Percentiles rank a stretch among this genome's conserved stretches.
These are phyloP conservation scores for Dioszegia aurantiaca DNA, from an alignment of 768 basidiomycete species.

Conservation along the genomic window DNA sequence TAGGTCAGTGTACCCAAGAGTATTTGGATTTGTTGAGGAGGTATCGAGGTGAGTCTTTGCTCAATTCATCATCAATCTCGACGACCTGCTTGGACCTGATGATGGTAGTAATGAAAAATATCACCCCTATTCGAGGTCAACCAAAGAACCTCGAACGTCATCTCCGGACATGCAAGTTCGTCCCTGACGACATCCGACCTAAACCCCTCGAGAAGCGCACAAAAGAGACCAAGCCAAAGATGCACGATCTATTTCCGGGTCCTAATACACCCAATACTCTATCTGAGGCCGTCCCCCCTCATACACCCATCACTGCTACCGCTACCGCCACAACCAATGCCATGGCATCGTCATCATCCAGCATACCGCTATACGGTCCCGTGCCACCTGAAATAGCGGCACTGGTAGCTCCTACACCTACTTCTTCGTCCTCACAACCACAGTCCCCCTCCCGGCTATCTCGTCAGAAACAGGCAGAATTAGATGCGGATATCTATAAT, in stretches of 20 bases:
- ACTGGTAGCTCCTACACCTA: no score
- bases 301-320: neutral
- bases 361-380: no score
- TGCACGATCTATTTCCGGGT: neutral
- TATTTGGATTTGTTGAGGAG: neutral
- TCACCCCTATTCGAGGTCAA: neutral
- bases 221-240: neutral
- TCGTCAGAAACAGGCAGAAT: neutral
- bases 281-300: neutral
- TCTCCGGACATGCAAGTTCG: neutral
- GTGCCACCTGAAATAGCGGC: no score
- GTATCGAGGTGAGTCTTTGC: slow-evolving; percentile 8
- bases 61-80: no score
- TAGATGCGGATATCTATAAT: slow-evolving; percentile 10
- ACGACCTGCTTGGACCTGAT: neutral
- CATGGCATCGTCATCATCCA: no score
- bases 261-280: neutral
- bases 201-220: neutral
- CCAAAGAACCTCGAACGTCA: neutral
- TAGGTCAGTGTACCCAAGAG: neutral
- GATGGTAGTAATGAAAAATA: neutral
- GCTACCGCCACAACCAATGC: neutral
- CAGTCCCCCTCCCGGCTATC: neutral
- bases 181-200: neutral
- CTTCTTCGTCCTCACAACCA: neutral